Evolutionary conservation across 2,329 filamentous ascomycete species (phyloP), one percentile per base, ranked within the genome.

Genomic region (Beauveria caledonica): DNA sequence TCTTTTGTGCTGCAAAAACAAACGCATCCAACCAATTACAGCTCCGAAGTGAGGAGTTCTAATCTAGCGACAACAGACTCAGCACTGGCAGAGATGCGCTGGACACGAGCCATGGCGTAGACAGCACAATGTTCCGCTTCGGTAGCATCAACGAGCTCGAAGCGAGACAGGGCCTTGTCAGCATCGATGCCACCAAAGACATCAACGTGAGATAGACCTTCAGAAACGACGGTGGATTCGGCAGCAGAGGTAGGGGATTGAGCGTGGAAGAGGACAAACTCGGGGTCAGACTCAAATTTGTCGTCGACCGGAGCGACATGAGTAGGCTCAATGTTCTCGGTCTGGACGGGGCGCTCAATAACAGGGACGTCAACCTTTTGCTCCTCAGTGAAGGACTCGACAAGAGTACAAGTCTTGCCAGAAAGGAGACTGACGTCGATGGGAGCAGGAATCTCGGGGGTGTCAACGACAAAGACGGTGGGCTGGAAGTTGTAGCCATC

Each of bases 381-480:
- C 27, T 80, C 75, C 0, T 72, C 71, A 5, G 74, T 69, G 42
- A 77, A 74, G n/a, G 69, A 67, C 68, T 77, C 78, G 9, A 82
- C 75, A 58, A 82, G 77, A 71, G 79, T 80, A 45, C 80, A 82
- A 0, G 80, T 75, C 80, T 94, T 94, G 68, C 88, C 89, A 5
- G 86, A 86, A n/a, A 94, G 78, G 25, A 81, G 70, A 25, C 82
- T 78, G 6, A 82, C 75, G 69, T 87, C 78, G 65, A 92, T 80
- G 25, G 75, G 68, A 49, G 78, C 73, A 5, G 87, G 86, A 27
- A 87, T 77, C 65, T 87, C 82, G 2, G 87, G 86, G 2, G 89
- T 81, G 64, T 89, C 85, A n/a, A 92, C 84, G 54, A 90, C 83
- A 68, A 89, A 95, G 53, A 89, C 86, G 70, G 86, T 85, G 25